These are phyloP conservation scores for Ustilago bromivora DNA, from an alignment of 1,284 basidiomycete species.

Conservation along the genomic window DNA sequence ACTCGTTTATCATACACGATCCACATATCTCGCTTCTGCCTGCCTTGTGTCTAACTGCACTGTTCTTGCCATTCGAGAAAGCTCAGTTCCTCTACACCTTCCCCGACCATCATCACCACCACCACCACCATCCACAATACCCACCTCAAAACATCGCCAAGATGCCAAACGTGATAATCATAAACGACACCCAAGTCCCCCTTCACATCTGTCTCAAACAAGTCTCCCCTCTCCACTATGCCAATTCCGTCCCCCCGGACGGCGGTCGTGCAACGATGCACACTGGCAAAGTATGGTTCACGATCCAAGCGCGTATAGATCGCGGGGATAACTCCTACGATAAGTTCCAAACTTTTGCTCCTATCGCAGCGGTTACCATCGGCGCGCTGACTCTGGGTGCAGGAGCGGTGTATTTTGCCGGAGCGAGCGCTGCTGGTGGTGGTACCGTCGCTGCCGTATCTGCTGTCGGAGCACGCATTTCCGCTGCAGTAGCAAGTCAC, in stretches of 20 bases:
- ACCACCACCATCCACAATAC: not conserved
- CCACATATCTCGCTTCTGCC: slow-evolving; percentile 2
- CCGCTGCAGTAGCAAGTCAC: slow-evolving; percentile 46
- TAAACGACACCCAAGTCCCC: slow-evolving; percentile 61
- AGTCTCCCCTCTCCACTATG: slow-evolving; percentile 60
- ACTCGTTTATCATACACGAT: not conserved
- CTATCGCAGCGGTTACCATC: slow-evolving; percentile 57
- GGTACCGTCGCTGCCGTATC: slow-evolving; percentile 48
- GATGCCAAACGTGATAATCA: slow-evolving; percentile 59
- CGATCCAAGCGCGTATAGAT: slow-evolving; percentile 58
- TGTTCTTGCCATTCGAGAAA: not conserved
- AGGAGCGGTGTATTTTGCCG: slow-evolving; percentile 60
- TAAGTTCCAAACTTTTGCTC: slow-evolving; percentile 56
- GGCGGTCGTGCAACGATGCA: slow-evolving; percentile 48
- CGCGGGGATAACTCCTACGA: slow-evolving; percentile 56
- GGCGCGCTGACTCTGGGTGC: slow-evolving; percentile 51
- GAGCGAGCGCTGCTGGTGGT: slow-evolving; percentile 51
- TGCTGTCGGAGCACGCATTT: slow-evolving; percentile 45
- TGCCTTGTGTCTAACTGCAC: not conserved
- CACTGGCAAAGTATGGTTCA: slow-evolving; percentile 60
- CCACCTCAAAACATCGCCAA: not conserved
- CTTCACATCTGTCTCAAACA: slow-evolving; percentile 61
- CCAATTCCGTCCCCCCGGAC: slow-evolving; percentile 52
- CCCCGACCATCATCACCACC: not conserved
- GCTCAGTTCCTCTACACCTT: not conserved